These are phyloP conservation scores for Cryptococcus sp. DNA, from an alignment of 1,284 basidiomycete species.

Conservation along the genomic window DNA sequence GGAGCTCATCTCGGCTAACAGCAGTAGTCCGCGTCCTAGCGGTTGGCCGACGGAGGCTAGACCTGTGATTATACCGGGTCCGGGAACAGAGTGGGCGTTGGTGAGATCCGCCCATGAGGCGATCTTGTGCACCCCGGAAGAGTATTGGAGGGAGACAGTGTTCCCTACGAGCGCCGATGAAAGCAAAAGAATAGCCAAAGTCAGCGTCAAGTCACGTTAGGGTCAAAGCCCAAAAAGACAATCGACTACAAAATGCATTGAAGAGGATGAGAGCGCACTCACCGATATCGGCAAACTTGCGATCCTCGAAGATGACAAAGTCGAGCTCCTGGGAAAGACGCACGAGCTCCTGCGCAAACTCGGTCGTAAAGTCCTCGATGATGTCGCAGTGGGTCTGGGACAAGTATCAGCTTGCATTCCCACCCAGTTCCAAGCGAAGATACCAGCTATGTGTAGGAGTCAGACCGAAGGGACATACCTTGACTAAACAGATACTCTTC, in stretches of 20 bases:
- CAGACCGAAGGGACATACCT: conserved; percentile 58
- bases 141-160: conserved; percentile 94
- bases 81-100: conserved; percentile 93
- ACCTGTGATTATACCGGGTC: conserved; percentile 88
- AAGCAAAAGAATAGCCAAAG: too few relatives aligned
- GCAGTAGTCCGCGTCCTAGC: conserved; percentile 79
- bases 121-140: conserved; percentile 89
- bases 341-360: conserved; percentile 71
- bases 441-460: background rate
- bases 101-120: conserved; percentile 96
- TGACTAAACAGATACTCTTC: conserved; percentile 87
- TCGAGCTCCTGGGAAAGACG: conserved; percentile 78
- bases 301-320: conserved; percentile 97
- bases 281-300: conserved; percentile 99
- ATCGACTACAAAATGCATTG: background rate
- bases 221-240: background rate
- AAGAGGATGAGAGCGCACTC: conserved; percentile 30
- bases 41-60: conserved; percentile 83
- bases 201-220: background rate
- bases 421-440: background rate
- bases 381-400: conserved; percentile 94
- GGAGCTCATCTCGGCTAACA: conserved; percentile 97
- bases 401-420: background rate
- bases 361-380: conserved; percentile 83
- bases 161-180: conserved; percentile 65